Evolutionary conservation across 73 alveolate species (phyloP).

Genomic region (Uronychia setigera): DNA sequence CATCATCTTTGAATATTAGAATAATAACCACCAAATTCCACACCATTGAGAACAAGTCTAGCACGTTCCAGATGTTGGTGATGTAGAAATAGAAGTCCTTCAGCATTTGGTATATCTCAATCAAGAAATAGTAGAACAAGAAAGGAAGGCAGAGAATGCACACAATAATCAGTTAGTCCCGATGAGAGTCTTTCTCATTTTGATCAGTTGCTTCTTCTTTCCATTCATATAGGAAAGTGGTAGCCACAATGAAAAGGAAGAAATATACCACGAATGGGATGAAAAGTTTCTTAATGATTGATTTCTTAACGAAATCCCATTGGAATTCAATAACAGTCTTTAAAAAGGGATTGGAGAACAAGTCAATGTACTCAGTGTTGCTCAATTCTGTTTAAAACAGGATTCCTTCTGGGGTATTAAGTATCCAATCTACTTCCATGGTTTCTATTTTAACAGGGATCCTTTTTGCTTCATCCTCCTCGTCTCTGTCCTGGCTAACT

Average conservation of each 20-base stretch:
- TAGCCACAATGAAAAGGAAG: conserved; percentile 18
- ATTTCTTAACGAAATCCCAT: conserved; percentile 33
- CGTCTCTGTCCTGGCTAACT: neutral
- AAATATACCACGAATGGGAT: conserved; percentile 41
- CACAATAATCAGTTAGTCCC: neutral
- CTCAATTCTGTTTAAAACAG: conserved; percentile 5
- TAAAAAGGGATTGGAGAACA: conserved; percentile 24
- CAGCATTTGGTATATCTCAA: neutral
- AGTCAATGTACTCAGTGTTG: conserved; percentile 38
- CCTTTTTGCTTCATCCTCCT: neutral
- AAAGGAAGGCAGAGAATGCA: neutral
- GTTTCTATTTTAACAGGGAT: conserved; percentile 1
- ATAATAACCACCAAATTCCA: neutral
- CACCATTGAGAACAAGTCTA: conserved; percentile 16
- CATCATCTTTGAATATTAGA: neutral
- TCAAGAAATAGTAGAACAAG: neutral
- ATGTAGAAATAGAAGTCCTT: neutral
- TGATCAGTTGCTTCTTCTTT: neutral
- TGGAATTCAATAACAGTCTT: conserved; percentile 26
- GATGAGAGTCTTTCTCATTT: neutral
- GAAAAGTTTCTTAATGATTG: conserved; percentile 39
- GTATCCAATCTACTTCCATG: conserved; percentile 51
- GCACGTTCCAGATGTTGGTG: conserved; percentile 14
- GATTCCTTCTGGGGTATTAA: conserved; percentile 9
- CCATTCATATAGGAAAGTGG: neutral